Evolutionary conservation across 2,329 filamentous ascomycete species (phyloP), one percentile per base, ranked within the genome.

Genomic region (Penicillium sp.): DNA sequence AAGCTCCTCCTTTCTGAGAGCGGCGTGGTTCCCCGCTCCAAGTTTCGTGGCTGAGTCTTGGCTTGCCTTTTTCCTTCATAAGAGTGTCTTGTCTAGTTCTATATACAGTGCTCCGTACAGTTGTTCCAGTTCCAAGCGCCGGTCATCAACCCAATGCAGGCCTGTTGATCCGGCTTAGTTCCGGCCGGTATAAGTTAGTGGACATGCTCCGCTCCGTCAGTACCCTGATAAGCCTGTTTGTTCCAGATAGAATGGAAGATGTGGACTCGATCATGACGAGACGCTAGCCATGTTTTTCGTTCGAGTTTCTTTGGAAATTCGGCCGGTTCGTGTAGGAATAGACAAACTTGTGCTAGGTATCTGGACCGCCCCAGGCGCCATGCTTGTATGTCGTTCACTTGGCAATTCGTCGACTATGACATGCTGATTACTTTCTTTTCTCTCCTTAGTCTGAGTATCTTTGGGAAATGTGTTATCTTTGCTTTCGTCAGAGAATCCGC

Each of bases 1-100:
- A 58, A 58, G 59, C 42, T 61, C 54, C 50, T 55, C 49, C 30
- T 35, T 35, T 51, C 19, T 53, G 51, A 57, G 49, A 61, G 30
- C 54, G 15, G 54, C 40, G 19, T 24, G 22, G 42, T 7, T 51
- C 47, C 28, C 47, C 47, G 28, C 47, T 51, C 8, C 5, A 6
- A 8, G 28, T 22, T 22, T 51, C 8, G 30, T 51, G 47, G 47
- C 28, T 22, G 9, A 9, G 35, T 35, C 47, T 35, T 51, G 28
- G 28, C 28, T 50, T 33, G 4, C 26, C 15, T 28, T 30, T 19
- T 19, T 12, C 9, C 13, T 15, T 15, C 12, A 37, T 15, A 37
- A 15, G 35, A 37, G 12, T 37, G 3, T 37, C 35, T 30, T 19
- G 4, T 40, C 17, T 40, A 40, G 17, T n/a, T 40, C 37, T n/a